Conservation (phyloP, 163 green algal species). For the Scenedesmus sp. region DNA sequence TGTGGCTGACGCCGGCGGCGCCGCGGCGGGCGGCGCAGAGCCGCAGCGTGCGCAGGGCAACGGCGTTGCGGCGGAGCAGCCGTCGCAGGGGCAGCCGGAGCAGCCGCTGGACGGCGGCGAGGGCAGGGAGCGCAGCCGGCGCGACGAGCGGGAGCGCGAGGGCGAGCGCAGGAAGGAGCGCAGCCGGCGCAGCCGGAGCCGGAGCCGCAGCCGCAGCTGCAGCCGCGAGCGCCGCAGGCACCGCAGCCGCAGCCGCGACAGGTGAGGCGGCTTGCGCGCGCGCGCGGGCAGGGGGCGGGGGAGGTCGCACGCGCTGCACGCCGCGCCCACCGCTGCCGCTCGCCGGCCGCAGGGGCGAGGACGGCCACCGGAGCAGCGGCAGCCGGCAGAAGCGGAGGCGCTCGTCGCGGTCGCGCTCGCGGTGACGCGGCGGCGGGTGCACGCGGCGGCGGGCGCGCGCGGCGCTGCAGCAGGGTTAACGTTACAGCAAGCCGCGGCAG, state of each 20-base stretch:
- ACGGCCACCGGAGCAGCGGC: slow-evolving; percentile 8
- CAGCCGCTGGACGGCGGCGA: background rate
- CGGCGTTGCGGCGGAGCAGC: background rate
- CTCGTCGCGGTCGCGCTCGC: slow-evolving; percentile 1
- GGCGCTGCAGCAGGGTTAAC: too few species aligned
- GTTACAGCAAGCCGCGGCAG: too few species aligned
- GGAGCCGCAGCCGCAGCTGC: slow-evolving; percentile 1
- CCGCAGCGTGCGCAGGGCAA: too few species aligned
- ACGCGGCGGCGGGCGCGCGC: too few species aligned
- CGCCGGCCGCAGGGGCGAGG: slow-evolving; percentile 16
- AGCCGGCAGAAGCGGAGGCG: slow-evolving; percentile 35
- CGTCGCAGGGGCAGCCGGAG: background rate
- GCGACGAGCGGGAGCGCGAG: background rate
- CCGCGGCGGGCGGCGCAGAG: background rate
- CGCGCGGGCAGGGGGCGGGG: too few species aligned
- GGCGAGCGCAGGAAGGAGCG: too few species aligned
- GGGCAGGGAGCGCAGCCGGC: background rate
- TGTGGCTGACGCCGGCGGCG: background rate
- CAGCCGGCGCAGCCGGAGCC: background rate
- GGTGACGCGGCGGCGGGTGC: background rate
- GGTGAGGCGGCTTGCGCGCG: background rate
- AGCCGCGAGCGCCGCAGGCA: background rate
- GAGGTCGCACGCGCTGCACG: background rate
- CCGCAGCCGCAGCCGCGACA: background rate
- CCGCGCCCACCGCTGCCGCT: background rate